These are phyloP conservation scores for Blastobotrys persicus DNA, from an alignment of 1,139 yeast species.

Conservation along the genomic window DNA sequence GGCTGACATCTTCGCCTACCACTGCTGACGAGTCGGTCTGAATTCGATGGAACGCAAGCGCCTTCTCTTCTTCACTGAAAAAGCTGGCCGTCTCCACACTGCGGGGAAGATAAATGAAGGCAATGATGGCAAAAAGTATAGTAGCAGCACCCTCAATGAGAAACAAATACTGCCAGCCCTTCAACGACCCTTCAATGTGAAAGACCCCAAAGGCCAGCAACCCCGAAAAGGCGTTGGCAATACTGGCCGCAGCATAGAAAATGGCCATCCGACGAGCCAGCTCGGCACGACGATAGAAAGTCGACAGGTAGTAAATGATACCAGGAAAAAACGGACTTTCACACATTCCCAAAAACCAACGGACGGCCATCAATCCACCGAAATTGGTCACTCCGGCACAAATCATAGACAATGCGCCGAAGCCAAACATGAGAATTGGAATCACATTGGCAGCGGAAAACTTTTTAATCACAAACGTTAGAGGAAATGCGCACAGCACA, in stretches of 20 bases:
- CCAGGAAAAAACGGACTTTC: conserved; percentile 34
- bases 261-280: conserved; percentile 54
- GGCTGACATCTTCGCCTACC: conserved; percentile 43
- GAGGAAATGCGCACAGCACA: conserved; percentile 61
- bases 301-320: conserved; percentile 35
- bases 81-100: conserved; percentile 53
- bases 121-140: conserved; percentile 31
- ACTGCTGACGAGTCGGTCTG: conserved; percentile 48
- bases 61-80: conserved; percentile 37
- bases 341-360: conserved; percentile 35
- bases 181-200: conserved; percentile 36
- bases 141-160: conserved; percentile 41
- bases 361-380: conserved; percentile 28
- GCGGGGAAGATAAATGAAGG: conserved; percentile 51
- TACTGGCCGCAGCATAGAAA: conserved; percentile 46
- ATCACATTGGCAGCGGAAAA: conserved; percentile 53
- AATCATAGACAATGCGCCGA: conserved; percentile 60
- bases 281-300: conserved; percentile 36
- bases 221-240: conserved; percentile 40
- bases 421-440: conserved; percentile 47
- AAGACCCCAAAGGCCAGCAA: conserved; percentile 29
- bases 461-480: conserved; percentile 45
- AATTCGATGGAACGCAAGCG: conserved; percentile 37
- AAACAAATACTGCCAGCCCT: conserved; percentile 41
- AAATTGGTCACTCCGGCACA: conserved; percentile 49